Percentiles rank a stretch among this genome's conserved stretches.
Evolutionary conservation across 2,329 filamentous ascomycete species (phyloP).

Genomic region (Trichophyton benhamiae): DNA sequence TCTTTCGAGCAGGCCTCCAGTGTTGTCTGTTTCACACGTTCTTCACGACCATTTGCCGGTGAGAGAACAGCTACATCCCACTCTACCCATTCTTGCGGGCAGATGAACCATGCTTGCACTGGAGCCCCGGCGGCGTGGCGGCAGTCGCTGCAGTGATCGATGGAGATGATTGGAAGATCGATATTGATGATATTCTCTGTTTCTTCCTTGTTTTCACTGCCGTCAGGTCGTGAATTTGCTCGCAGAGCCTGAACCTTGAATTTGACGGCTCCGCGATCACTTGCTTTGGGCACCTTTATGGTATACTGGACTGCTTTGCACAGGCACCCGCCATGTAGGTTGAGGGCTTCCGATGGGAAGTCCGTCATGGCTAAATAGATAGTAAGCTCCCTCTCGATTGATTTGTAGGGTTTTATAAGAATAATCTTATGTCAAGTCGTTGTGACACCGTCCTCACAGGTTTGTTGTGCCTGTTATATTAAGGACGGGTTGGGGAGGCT

Average conservation of each 20-base stretch:
- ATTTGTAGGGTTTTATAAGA: not conserved
- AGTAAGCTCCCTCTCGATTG: not conserved
- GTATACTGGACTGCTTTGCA: conserved; percentile 20
- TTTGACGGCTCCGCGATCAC: conserved; percentile 6
- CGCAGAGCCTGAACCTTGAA: not conserved
- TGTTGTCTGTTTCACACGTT: not conserved
- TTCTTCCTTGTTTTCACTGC: not conserved
- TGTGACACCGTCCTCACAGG: too few species aligned
- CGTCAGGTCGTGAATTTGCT: not conserved
- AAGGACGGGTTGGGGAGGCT: too few species aligned
- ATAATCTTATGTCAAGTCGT: not conserved
- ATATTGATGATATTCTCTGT: conserved; percentile 7
- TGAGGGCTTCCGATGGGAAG: not conserved
- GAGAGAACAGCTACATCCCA: conserved; percentile 13
- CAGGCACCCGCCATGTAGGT: conserved; percentile 18
- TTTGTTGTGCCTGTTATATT: too few species aligned
- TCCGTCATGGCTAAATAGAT: not conserved
- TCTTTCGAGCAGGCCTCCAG: not conserved
- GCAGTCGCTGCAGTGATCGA: conserved; percentile 21
- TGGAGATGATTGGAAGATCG: conserved; percentile 15
- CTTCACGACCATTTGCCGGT: not conserved
- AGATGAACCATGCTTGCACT: conserved; percentile 20
- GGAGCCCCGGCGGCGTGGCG: conserved; percentile 15
- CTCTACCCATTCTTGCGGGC: conserved; percentile 18
- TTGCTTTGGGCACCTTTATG: conserved; percentile 16